Percentiles rank a stretch among this genome's conserved stretches.
phyloP scores from a whole-genome alignment of 1,284 basidiomycete species.

The Termitomyces sp. region DNA sequence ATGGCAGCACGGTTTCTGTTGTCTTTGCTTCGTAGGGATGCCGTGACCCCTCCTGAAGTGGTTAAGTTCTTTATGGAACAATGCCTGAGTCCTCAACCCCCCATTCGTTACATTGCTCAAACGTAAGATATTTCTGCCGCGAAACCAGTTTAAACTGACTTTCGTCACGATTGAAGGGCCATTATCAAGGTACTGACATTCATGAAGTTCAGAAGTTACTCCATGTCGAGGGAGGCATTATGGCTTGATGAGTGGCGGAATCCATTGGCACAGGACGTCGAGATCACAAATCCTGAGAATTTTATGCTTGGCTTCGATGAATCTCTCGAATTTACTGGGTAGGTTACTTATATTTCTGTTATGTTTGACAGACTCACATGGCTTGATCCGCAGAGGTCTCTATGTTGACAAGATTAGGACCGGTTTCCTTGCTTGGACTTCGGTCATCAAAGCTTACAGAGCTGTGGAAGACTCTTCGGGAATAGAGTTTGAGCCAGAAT shows the following conservation, averaged over 20 bases:
- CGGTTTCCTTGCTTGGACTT: conserved; percentile 85
- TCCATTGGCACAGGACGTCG: conserved; percentile 58
- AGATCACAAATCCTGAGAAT: conserved; percentile 41
- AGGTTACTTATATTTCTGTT: conserved; percentile 18
- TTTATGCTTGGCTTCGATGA: conserved; percentile 44
- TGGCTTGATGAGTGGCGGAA: conserved; percentile 80
- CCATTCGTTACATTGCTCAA: conserved; percentile 71
- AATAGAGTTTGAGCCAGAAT: conserved; percentile 64
- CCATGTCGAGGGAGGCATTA: conserved; percentile 62
- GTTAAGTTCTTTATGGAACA: conserved; percentile 69
- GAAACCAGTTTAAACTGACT: conserved; percentile 6
- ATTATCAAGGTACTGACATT: conserved; percentile 72
- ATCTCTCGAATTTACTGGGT: conserved; percentile 32
- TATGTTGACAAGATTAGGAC: conserved; percentile 79
- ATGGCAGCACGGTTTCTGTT: conserved; percentile 73
- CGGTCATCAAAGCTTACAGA: conserved; percentile 66
- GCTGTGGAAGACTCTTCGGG: conserved; percentile 43
- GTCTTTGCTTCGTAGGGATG: conserved; percentile 74
- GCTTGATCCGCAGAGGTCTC: conserved; percentile 29
- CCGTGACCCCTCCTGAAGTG: conserved; percentile 56
- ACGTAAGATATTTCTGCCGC: conserved; percentile 39
- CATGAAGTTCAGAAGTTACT: conserved; percentile 83
- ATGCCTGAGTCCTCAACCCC: conserved; percentile 75
- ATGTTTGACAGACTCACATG: conserved; percentile 1
- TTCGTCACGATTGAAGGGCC: conserved; percentile 41